Conservation (phyloP, 2,329 filamentous ascomycete genomes). For the Monilinia vaccinii-corymbosi region DNA sequence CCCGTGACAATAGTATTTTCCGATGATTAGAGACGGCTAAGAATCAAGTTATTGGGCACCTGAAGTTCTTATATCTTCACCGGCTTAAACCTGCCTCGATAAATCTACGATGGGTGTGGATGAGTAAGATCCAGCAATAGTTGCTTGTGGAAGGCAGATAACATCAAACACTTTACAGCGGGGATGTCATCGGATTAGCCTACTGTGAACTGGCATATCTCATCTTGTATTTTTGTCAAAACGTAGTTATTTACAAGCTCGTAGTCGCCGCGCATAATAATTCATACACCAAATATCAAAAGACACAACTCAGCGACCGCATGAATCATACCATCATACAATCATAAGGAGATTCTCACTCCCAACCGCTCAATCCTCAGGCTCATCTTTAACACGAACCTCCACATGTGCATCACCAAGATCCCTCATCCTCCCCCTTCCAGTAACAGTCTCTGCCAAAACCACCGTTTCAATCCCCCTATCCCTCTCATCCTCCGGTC, state of each 20-base stretch:
- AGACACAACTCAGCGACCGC: not conserved
- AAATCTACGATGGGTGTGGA: not conserved
- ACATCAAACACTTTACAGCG: not conserved
- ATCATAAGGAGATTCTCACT: not conserved
- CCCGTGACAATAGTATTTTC: too few relatives aligned
- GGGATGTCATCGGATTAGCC: not conserved
- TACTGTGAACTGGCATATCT: not conserved
- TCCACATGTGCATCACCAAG: slow-evolving; percentile 18
- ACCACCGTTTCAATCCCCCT: slow-evolving; percentile 77
- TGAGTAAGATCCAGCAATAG: not conserved
- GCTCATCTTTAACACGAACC: slow-evolving; percentile 27
- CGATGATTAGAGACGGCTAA: not conserved
- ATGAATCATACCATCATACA: not conserved
- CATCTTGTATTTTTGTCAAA: not conserved
- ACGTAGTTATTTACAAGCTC: not conserved
- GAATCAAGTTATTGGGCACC: not conserved
- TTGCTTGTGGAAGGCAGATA: not conserved
- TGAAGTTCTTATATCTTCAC: not conserved
- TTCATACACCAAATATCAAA: not conserved
- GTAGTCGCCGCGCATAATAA: not conserved
- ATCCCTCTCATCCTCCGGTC: slow-evolving; percentile 60
- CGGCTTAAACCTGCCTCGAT: not conserved
- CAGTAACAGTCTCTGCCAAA: slow-evolving; percentile 39
- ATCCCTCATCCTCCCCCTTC: slow-evolving; percentile 24
- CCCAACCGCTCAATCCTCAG: slow-evolving; percentile 12